Evolutionary conservation across 148 eudicot species (phyloP).

Genomic region (Mesembryanthemum crystallinum): DNA sequence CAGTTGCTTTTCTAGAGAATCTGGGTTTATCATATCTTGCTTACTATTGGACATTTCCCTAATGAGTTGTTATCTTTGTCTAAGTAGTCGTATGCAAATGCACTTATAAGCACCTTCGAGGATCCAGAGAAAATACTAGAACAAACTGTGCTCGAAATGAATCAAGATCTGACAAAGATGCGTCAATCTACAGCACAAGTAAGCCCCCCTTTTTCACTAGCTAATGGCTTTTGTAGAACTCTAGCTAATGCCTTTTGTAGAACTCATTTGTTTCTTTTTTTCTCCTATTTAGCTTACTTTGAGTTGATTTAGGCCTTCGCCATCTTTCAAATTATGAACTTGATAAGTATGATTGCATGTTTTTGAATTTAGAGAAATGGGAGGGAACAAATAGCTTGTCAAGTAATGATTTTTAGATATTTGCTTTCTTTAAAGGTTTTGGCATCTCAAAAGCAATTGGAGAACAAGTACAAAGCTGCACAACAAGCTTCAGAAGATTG

Average conservation of each 20-base stretch:
- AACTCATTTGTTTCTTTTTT: not conserved
- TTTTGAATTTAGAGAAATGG: not conserved
- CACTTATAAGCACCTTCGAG: constrained; percentile 78
- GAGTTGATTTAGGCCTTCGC: not conserved
- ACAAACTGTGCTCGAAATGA: constrained; percentile 89
- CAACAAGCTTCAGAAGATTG: constrained; percentile 94
- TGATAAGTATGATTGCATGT: not conserved
- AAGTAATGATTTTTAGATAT: constrained; percentile 3
- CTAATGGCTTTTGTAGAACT: not conserved
- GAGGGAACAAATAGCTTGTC: constrained; percentile 5
- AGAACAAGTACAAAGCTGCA: constrained; percentile 79
- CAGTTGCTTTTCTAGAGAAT: constrained; percentile 12
- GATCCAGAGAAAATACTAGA: constrained; percentile 98
- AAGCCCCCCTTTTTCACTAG: constrained; percentile 19
- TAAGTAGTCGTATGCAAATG: constrained; percentile 83
- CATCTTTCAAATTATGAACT: not conserved
- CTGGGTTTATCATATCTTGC: constrained; percentile 8
- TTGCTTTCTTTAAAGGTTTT: constrained; percentile 59
- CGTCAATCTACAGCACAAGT: constrained; percentile 98
- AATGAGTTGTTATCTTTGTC: constrained; percentile 14
- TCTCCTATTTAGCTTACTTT: constrained; percentile 1
- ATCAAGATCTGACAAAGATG: constrained; percentile 88
- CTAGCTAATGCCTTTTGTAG: no score
- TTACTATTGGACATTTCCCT: constrained; percentile 7
- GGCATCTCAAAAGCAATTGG: constrained; percentile 96